phyloP scores from a whole-genome alignment of 2,329 filamentous ascomycete species.

The Orbilia brochopaga region DNA sequence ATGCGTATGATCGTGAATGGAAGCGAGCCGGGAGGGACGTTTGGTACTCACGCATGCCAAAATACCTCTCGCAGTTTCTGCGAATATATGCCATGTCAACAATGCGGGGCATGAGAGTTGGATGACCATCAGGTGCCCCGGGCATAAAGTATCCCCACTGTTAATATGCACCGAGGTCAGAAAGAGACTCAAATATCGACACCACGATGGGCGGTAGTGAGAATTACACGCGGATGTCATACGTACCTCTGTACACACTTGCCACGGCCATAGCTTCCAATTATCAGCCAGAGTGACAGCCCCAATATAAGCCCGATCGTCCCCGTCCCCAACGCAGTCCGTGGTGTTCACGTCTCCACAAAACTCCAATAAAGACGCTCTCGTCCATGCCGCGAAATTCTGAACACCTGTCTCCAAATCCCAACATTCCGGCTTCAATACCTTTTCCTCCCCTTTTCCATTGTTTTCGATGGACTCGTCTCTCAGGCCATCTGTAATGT shows the following conservation, averaged over 20 bases:
- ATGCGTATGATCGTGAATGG: conserved; percentile 75
- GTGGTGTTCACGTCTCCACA: conserved; percentile 21
- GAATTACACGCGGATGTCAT: too few relatives aligned
- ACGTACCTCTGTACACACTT: conserved; percentile 46
- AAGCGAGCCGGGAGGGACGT: conserved; percentile 66
- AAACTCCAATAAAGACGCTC: conserved; percentile 2
- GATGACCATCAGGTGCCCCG: conserved; percentile 57
- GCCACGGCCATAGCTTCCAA: conserved; percentile 45
- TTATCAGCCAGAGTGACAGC: conserved; percentile 13
- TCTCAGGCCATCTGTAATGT: conserved; percentile 32
- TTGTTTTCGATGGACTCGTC: not conserved
- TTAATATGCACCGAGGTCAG: too few relatives aligned
- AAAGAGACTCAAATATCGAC: too few relatives aligned
- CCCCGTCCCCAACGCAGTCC: conserved; percentile 11
- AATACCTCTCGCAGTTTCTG: conserved; percentile 75
- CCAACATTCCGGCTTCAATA: conserved; percentile 1
- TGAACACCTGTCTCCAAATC: conserved; percentile 31
- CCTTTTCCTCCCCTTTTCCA: conserved; percentile 10
- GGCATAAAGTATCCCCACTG: conserved; percentile 57
- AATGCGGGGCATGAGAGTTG: conserved; percentile 61
- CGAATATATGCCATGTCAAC: conserved; percentile 54
- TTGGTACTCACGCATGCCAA: conserved; percentile 69
- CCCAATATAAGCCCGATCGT: not conserved
- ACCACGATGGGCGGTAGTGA: not conserved
- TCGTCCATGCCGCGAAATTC: conserved; percentile 43